Base-by-base conservation (phyloP, 805 yeast genomes). In the Barnettozyma populi region DNA sequence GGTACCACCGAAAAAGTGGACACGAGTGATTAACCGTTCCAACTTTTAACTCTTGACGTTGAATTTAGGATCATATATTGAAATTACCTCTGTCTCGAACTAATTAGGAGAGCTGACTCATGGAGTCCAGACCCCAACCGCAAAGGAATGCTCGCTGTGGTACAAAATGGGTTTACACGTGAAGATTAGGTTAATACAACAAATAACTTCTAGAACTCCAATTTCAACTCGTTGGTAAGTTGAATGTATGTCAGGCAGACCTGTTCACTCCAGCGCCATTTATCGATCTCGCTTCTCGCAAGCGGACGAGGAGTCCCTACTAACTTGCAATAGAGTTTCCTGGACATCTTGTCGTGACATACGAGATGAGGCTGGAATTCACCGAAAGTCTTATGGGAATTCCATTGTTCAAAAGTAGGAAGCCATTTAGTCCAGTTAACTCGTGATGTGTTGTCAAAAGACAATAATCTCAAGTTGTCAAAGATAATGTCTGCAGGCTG, bases 361-460 rank as follows among this genome's bases (percentile, higher is more conserved):
- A 52, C 43, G 11, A 62, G 41, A 16, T 55, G 38, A 11, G 55
- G 54, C 6, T 46, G 47, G 9, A 41, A 39, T 13, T 45, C 46
- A 9, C 47, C 42, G 16, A 21, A 52, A 27, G 60, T 53, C 7
- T 42, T 36, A 5, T 32, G 34, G 5, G 18, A 11, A 23, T 58
- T 55, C 6, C 13, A 13, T 9, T 19, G 14, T 35, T 60, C 59
- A 25, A 63, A 57, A 1, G 43, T 35, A 3, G 14, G 35, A 5
- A 59, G 7, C 66, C 65, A 62, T 9, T 45, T 42, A 4, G 25
- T 10, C 45, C 57, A 41, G 27, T 49, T 52, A 1, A 50, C 18
- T 13, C 55, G 46, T 8, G 63, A 53, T 5, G 51, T 45, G 42
- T 57, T 62, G 45, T 65, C 66, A 20, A 65, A 47, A 10, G 56